These are phyloP conservation scores for Protostelium mycophagum DNA, from an alignment of 78 protist species.

Conservation along the genomic window DNA sequence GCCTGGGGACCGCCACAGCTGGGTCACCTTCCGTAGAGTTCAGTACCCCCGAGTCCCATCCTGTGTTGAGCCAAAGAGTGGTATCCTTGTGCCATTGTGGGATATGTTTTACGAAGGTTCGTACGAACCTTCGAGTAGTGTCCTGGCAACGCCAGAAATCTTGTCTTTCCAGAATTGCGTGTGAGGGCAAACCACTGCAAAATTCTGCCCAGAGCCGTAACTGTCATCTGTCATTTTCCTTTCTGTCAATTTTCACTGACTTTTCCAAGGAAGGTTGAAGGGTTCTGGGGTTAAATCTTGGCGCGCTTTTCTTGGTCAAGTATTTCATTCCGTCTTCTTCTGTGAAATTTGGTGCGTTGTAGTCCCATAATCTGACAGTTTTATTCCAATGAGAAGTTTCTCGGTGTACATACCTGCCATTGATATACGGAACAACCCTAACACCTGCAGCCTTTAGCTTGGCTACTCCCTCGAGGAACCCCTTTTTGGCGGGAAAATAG, in stretches of 20 bases:
- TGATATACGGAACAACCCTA: not conserved
- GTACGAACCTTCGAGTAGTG: not conserved
- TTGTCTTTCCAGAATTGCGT: not conserved
- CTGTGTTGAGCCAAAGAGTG: not conserved
- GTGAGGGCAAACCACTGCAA: not conserved
- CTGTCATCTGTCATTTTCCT: not conserved
- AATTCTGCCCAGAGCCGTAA: not conserved
- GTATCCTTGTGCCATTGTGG: not conserved
- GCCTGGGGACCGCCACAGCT: not conserved
- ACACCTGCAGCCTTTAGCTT: not conserved
- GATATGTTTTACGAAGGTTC: too few relatives aligned
- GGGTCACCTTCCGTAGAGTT: not conserved
- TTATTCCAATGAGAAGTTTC: too few relatives aligned
- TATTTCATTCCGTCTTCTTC: not conserved
- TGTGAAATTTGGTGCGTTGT: not conserved
- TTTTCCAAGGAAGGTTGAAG: not conserved
- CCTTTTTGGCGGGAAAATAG: not conserved
- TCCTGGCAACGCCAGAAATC: not conserved
- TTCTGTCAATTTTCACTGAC: not conserved
- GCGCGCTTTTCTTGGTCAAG: not conserved
- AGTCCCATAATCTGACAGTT: not conserved
- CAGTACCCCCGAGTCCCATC: not conserved
- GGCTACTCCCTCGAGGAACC: not conserved
- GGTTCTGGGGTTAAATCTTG: not conserved
- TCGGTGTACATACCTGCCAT: too few relatives aligned